These are phyloP conservation scores for Mycena kentingensis DNA, from an alignment of 768 basidiomycete species.

Conservation along the genomic window DNA sequence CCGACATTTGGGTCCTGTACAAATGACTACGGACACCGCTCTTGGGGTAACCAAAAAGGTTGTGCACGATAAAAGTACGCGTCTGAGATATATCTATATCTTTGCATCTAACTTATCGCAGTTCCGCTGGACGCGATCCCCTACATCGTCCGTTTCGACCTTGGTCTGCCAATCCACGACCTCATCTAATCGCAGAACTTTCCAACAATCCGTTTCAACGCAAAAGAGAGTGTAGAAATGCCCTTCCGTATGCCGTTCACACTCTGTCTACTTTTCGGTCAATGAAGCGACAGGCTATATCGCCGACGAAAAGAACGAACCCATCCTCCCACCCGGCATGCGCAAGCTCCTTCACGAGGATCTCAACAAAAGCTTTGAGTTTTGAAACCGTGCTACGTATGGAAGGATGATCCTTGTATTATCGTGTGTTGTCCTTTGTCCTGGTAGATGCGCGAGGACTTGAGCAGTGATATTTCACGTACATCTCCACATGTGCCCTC, in stretches of 20 bases:
- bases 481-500: too few species aligned
- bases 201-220: slow-evolving; percentile 87
- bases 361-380: slow-evolving; percentile 84
- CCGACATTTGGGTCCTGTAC: slow-evolving; percentile 81
- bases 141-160: slow-evolving; percentile 61
- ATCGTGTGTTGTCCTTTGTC: too few species aligned
- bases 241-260: slow-evolving; percentile 74
- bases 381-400: slow-evolving; percentile 35
- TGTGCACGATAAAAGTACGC: slow-evolving; percentile 67
- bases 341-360: slow-evolving; percentile 81
- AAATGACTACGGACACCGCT: slow-evolving; percentile 99
- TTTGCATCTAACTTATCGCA: slow-evolving; percentile 20
- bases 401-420: too few species aligned
- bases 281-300: slow-evolving; percentile 46
- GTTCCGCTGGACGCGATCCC: slow-evolving; percentile 72
- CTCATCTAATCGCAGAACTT: slow-evolving; percentile 58
- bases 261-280: background rate
- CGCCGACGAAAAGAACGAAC: slow-evolving; percentile 41
- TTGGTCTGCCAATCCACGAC: background rate
- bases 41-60: slow-evolving; percentile 87
- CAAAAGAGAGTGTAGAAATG: slow-evolving; percentile 95
- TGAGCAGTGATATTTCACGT: too few species aligned
- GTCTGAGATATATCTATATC: background rate
- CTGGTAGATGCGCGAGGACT: too few species aligned
- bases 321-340: slow-evolving; percentile 47